phyloP scores from a whole-genome alignment of 2,329 filamentous ascomycete species.

The Fonsecaea multimorphosa region DNA sequence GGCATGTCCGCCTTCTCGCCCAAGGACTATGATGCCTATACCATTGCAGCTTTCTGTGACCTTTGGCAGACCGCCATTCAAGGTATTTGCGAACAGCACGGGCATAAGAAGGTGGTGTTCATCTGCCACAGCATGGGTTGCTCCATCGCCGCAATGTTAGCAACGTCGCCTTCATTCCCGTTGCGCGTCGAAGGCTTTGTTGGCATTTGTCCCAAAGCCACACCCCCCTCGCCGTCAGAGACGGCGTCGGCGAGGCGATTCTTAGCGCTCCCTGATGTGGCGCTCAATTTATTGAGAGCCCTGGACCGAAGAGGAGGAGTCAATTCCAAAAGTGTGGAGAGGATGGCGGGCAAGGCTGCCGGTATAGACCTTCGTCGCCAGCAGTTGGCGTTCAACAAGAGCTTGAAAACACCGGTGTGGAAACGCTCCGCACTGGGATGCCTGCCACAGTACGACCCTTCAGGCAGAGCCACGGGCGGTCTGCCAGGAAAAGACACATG shows the following conservation, averaged over 20 bases:
- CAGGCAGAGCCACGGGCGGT: conserved; percentile 63
- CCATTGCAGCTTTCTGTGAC: conserved; percentile 73
- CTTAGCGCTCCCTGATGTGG: conserved; percentile 66
- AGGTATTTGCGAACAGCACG: conserved; percentile 29
- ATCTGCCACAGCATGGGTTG: conserved; percentile 81
- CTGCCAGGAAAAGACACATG: conserved; percentile 74
- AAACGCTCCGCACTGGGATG: conserved; percentile 78
- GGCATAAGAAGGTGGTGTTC: conserved; percentile 37
- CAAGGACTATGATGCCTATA: conserved; percentile 77
- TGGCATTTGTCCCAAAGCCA: conserved; percentile 78
- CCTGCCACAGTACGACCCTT: conserved; percentile 65
- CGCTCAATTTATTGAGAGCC: conserved; percentile 77
- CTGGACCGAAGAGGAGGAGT: conserved; percentile 81
- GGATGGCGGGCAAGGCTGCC: conserved; percentile 65
- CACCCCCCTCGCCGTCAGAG: conserved; percentile 63
- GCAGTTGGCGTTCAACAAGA: conserved; percentile 67
- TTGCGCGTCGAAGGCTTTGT: conserved; percentile 75
- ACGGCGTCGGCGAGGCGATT: conserved; percentile 61
- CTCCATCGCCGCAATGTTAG: conserved; percentile 74
- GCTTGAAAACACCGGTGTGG: conserved; percentile 83
- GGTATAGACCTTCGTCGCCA: conserved; percentile 50
- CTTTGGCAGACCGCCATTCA: conserved; percentile 77
- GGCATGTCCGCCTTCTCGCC: conserved; percentile 78
- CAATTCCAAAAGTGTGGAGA: conserved; percentile 76
- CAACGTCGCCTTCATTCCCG: conserved; percentile 64